Evolutionary conservation across 192 early-diverging fungal genomes (phyloP).

Genomic region (Spizellomyces sp.): DNA sequence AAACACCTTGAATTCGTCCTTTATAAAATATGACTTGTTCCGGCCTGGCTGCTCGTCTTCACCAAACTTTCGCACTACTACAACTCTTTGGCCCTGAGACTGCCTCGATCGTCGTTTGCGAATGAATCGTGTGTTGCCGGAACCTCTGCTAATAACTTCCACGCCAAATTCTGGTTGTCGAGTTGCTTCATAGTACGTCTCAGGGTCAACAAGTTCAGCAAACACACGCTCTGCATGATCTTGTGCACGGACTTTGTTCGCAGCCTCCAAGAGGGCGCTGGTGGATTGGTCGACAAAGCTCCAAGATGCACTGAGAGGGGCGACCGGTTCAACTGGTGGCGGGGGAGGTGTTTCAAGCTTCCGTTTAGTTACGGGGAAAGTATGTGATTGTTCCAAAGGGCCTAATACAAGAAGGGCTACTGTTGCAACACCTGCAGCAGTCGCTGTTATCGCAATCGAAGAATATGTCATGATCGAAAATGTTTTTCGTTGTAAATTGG

Average conservation of each 20-base stretch:
- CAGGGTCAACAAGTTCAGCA: slow-evolving; percentile 21
- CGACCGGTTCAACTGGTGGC: background rate
- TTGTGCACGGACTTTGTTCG: slow-evolving; percentile 11
- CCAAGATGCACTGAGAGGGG: slow-evolving; percentile 21
- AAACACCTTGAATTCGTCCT: slow-evolving; percentile 19
- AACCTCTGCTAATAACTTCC: slow-evolving; percentile 14
- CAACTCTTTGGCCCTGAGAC: slow-evolving; percentile 14
- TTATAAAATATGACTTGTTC: slow-evolving; percentile 14
- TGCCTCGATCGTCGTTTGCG: slow-evolving; percentile 16
- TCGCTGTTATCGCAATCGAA: slow-evolving; percentile 1
- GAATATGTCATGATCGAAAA: too few species aligned
- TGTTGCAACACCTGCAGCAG: slow-evolving; percentile 4
- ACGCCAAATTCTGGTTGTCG: slow-evolving; percentile 31
- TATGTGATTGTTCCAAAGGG: background rate
- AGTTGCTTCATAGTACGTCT: slow-evolving; percentile 23
- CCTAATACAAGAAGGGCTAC: background rate
- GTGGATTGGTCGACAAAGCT: slow-evolving; percentile 32
- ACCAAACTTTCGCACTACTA: slow-evolving; percentile 12
- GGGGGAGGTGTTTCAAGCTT: slow-evolving; percentile 7
- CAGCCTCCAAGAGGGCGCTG: slow-evolving; percentile 8
- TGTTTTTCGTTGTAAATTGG: too few species aligned
- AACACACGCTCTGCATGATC: slow-evolving; percentile 26
- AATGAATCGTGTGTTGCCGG: slow-evolving; percentile 22
- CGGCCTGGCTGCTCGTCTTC: slow-evolving; percentile 11
- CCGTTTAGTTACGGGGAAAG: background rate